A percentile compares a stretch with the other conserved stretches of the same genome.
phyloP scores from a whole-genome alignment of 805 yeast genomes.

The Zygosaccharomyces gambellarensis region DNA sequence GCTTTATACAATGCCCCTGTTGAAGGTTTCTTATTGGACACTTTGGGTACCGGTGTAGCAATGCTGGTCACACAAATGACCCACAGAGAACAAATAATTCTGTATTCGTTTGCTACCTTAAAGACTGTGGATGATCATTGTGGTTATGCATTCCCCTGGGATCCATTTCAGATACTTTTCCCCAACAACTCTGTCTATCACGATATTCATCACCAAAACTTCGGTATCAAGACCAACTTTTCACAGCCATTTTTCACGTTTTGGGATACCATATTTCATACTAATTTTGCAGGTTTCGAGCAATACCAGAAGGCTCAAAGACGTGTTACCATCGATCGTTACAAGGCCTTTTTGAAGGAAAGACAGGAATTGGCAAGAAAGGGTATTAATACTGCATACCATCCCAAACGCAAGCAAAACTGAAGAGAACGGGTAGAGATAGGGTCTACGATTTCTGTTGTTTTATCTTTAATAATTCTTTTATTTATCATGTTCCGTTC shows the following conservation, averaged over 20 bases:
- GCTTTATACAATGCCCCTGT: conserved; percentile 92
- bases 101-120: conserved; percentile 85
- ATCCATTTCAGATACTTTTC: conserved; percentile 82
- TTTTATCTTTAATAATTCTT: background rate
- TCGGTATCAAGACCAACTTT: conserved; percentile 89
- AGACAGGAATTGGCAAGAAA: conserved; percentile 26
- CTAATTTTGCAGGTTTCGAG: conserved; percentile 65
- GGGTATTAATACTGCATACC: conserved; percentile 5
- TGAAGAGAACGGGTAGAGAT: background rate
- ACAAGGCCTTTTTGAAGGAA: conserved; percentile 49
- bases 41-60: conserved; percentile 87
- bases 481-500: background rate
- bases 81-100: conserved; percentile 68
- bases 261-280: conserved; percentile 76
- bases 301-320: conserved; percentile 58
- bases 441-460: background rate
- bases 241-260: conserved; percentile 94
- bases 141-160: conserved; percentile 92
- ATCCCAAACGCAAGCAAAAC: conserved; percentile 1
- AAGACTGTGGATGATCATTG: conserved; percentile 98
- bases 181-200: conserved; percentile 96
- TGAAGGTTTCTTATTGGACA: conserved; percentile 90
- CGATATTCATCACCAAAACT: conserved; percentile 95
- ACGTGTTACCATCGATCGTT: conserved; percentile 61
- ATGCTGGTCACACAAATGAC: conserved; percentile 55